phyloP scores from a whole-genome alignment of 164 flowering plant species.

The Sextonia rubra region DNA sequence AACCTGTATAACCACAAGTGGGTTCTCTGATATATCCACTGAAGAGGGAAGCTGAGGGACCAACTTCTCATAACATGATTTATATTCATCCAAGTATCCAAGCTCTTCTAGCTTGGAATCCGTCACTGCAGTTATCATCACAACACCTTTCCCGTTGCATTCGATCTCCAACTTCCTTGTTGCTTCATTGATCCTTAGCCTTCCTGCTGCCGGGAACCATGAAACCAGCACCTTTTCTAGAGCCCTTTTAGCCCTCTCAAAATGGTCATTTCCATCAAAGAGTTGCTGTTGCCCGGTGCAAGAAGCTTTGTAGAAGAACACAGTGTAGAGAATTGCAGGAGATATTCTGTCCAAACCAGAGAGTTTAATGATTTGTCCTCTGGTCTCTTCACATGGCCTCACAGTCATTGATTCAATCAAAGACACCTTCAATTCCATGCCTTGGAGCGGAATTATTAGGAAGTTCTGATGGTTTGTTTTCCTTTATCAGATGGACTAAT shows the following conservation, averaged over 20 bases:
- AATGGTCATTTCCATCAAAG: slow-evolving; percentile 3
- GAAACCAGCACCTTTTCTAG: slow-evolving; percentile 21
- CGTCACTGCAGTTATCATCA: slow-evolving; percentile 15
- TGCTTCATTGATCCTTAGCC: slow-evolving; percentile 18
- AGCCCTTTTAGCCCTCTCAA: slow-evolving; percentile 14
- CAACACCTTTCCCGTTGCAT: slow-evolving; percentile 23
- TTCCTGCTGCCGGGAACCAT: slow-evolving; percentile 31
- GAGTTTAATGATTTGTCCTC: slow-evolving; percentile 15
- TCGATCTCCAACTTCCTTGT: slow-evolving; percentile 28
- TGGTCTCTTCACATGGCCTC: slow-evolving; percentile 14
- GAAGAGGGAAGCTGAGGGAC: slow-evolving; percentile 18
- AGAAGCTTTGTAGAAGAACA: slow-evolving; percentile 20
- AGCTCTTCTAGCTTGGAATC: slow-evolving; percentile 24
- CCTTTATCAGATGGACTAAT: not conserved
- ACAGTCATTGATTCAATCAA: slow-evolving; percentile 6
- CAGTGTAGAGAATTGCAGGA: slow-evolving; percentile 21
- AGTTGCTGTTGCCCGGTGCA: not conserved
- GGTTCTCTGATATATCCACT: slow-evolving; percentile 18
- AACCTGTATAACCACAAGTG: slow-evolving; percentile 26
- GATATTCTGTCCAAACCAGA: slow-evolving; percentile 29
- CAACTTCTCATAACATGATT: slow-evolving; percentile 21
- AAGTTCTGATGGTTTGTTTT: not conserved
- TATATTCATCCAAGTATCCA: slow-evolving; percentile 25
- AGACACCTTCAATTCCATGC: slow-evolving; percentile 9
- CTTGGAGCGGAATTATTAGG: slow-evolving; percentile 3